These are phyloP conservation scores for Sonneratia caseolaris DNA, from an alignment of 345 rosid species.

Conservation along the genomic window DNA sequence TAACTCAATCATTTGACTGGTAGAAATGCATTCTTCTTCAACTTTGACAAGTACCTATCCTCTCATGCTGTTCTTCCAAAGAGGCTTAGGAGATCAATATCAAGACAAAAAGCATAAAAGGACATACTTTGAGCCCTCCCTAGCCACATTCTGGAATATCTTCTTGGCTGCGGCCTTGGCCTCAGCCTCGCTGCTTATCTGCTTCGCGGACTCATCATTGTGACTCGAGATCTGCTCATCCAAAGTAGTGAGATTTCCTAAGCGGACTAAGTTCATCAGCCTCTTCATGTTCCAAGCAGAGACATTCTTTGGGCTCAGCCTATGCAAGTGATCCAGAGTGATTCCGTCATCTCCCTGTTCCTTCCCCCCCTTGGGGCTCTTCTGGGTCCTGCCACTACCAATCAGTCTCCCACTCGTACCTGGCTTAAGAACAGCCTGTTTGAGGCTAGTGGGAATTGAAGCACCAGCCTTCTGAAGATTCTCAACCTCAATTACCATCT, in stretches of 20 bases:
- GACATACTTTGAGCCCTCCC: constrained; percentile 8
- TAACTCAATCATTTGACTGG: too few species aligned
- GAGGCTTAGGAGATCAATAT: too few species aligned
- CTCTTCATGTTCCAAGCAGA: constrained; percentile 78
- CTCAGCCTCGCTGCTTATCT: constrained; percentile 22
- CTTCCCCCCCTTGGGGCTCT: constrained; percentile 19
- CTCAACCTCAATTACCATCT: constrained; percentile 30
- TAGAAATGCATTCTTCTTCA: too few species aligned
- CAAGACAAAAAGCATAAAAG: background rate
- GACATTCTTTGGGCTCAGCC: constrained; percentile 45
- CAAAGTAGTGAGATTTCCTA: constrained; percentile 47
- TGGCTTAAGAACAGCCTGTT: background rate
- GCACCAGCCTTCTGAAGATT: constrained; percentile 27
- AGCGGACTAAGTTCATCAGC: constrained; percentile 44
- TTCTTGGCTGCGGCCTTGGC: constrained; percentile 16
- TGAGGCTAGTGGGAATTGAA: constrained; percentile 12
- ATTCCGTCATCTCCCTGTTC: constrained; percentile 36
- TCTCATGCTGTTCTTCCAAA: too few species aligned
- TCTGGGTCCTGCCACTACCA: constrained; percentile 13
- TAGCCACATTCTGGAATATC: constrained; percentile 15
- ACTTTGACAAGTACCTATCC: too few species aligned
- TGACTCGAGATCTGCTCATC: constrained; percentile 44
- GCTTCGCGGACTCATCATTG: constrained; percentile 39
- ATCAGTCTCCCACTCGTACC: background rate
- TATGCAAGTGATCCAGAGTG: constrained; percentile 38